Evolutionary conservation across 2,329 filamentous ascomycete genomes (phyloP), one percentile per base, ranked within the genome.

Genomic region (Phialocephala sp.): DNA sequence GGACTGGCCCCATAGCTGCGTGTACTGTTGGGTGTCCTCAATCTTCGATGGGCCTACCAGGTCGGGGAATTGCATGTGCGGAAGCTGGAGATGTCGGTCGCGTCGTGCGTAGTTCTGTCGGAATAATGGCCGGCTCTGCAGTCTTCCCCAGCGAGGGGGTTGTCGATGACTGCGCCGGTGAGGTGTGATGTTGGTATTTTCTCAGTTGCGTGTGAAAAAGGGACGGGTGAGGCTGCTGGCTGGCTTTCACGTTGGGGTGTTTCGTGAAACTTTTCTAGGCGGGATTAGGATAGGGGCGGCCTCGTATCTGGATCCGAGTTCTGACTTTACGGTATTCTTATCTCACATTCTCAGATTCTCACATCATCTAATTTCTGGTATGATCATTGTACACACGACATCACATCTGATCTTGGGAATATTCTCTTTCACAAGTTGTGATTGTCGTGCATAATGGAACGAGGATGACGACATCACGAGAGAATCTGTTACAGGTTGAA

Each of bases 1-100:
- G 91, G 72, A 87, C 84, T 72, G 86, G 82, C 75, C 86, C 85
- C 82, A 89, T 82, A 77, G 84, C 71, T 60, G 67, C 68, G 62
- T 69, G 59, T 67, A 65, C 55, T 70, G 64, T 54, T 65, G 62
- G 67, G 64, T 70, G 73, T 76, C 73, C 73, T 74, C 71, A 70
- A 72, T 71, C 24, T 54, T 54, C 45, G 68, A 71, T 70, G 54
- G 54, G 47, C 68, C 27, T 39, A 18, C 36, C 43, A 58, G 41
- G 32, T 64, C 54, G 63, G 60, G 62, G 59, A 61, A 67, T 68
- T 59, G 68, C 72, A 75, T 73, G 64, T 70, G 68, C 66, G 56
- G 59, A 64, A 45, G 62, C n/a, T 50, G 37, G 52, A 65, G 39
- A 55, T 60, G 45, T 64, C 60, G 20, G 52, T 62, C 56, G 59